These are phyloP conservation scores for Salix exigua DNA, from an alignment of 345 rosid species.

Conservation along the genomic window DNA sequence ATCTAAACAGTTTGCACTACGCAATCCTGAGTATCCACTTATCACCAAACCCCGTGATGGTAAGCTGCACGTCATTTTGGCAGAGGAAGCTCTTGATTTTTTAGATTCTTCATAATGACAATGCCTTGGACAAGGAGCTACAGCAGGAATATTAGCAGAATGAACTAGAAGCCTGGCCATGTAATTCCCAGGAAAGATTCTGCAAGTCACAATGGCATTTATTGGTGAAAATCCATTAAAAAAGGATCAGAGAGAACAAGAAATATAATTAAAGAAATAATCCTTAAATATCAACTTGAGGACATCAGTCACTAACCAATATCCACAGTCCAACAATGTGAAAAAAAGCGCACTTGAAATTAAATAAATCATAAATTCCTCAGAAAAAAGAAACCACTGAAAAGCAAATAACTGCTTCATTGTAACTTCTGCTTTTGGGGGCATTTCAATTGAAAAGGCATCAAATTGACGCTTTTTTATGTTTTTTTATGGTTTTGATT, in stretches of 20 bases:
- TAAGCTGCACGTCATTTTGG: slow-evolving; percentile 43
- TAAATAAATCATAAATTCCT: neutral
- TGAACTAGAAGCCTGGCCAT: slow-evolving; percentile 76
- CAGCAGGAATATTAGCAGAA: slow-evolving; percentile 40
- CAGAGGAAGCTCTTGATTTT: slow-evolving; percentile 34
- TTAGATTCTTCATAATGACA: slow-evolving; percentile 40
- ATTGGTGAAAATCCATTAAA: neutral
- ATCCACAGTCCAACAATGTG: neutral
- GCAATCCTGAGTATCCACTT: slow-evolving; percentile 53
- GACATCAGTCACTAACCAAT: neutral
- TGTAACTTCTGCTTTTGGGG: neutral
- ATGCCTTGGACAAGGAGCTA: slow-evolving; percentile 38
- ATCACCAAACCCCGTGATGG: slow-evolving; percentile 41
- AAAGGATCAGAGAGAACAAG: neutral
- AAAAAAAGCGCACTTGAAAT: neutral
- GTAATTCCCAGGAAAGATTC: slow-evolving; percentile 20
- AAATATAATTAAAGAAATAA: neutral
- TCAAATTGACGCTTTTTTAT: too few relatives aligned
- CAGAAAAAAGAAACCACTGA: neutral
- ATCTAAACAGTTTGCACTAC: slow-evolving; percentile 49
- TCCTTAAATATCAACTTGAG: neutral
- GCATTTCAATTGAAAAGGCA: too few relatives aligned
- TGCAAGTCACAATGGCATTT: slow-evolving; percentile 31
- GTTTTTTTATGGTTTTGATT: too few relatives aligned
- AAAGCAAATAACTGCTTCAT: neutral